phyloP scores from a whole-genome alignment of 768 basidiomycete genomes.

The Russula virescens region DNA sequence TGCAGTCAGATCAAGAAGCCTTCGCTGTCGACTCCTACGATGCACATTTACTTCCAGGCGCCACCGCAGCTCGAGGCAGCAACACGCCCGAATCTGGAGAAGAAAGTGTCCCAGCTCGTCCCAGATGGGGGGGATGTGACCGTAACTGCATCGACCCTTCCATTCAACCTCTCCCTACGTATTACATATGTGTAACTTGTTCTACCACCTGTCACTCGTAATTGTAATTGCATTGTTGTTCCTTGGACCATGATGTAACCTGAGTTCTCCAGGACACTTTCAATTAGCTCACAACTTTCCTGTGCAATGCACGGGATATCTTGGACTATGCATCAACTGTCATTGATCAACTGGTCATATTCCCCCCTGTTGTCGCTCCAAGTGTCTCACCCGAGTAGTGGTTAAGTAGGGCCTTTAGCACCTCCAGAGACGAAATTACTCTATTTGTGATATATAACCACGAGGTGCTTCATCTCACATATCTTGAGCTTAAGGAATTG shows the following conservation, averaged over 20 bases:
- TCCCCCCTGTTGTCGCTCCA: too few species aligned
- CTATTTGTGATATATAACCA: too few species aligned
- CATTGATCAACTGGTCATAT: too few species aligned
- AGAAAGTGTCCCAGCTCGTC: conserved; percentile 79
- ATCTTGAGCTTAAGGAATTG: too few species aligned
- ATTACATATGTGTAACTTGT: conserved; percentile 46
- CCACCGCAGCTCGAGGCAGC: conserved; percentile 86
- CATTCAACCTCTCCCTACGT: conserved; percentile 74
- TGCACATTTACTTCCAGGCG: conserved; percentile 87
- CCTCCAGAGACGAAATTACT: too few species aligned
- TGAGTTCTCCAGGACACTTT: neutral
- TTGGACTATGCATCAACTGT: too few species aligned
- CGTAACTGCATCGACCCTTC: conserved; percentile 84
- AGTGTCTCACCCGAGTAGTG: too few species aligned
- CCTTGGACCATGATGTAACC: neutral
- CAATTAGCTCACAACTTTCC: neutral
- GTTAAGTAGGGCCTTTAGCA: too few species aligned
- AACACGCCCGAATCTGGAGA: conserved; percentile 87
- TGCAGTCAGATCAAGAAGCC: conserved; percentile 94
- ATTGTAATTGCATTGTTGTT: conserved; percentile 2
- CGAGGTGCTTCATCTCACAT: too few species aligned
- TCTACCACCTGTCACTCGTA: neutral
- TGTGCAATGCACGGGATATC: too few species aligned
- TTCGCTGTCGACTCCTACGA: conserved; percentile 71
- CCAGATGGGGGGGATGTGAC: conserved; percentile 69